A percentile compares a stretch with the other conserved stretches of the same genome.
phyloP scores from a whole-genome alignment of 352 stramenopile genomes.

The Phytopythium sindhum region DNA sequence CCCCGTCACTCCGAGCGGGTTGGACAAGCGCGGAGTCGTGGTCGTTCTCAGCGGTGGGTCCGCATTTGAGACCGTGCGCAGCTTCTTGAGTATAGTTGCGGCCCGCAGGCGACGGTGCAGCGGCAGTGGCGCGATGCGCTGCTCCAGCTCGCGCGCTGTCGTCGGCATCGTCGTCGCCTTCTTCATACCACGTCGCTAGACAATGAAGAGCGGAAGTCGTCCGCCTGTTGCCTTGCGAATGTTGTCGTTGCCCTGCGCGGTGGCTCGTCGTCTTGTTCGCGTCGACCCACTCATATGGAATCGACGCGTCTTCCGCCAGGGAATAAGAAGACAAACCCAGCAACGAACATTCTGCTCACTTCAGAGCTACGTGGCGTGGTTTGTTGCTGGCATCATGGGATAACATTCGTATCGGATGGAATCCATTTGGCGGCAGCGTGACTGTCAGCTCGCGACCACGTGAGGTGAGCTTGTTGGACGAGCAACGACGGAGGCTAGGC shows the following conservation, averaged over 20 bases:
- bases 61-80: slow-evolving; percentile 8
- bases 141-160: slow-evolving; percentile 12
- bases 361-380: no score
- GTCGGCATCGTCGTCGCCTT: slow-evolving; percentile 20
- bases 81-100: not conserved
- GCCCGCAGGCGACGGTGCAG: not conserved
- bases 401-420: no score
- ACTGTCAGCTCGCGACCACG: no score
- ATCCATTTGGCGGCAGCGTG: no score
- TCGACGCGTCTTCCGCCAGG: not conserved
- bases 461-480: no score
- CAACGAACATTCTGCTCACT: no score
- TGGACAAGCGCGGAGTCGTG: not conserved
- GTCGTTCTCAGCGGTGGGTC: not conserved
- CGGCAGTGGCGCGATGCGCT: not conserved
- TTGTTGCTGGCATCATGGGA: no score
- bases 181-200: slow-evolving; percentile 3
- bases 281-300: not conserved
- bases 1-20: not conserved
- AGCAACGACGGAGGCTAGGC: no score
- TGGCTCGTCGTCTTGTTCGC: slow-evolving; percentile 1
- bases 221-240: no score
- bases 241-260: not conserved
- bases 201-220: no score
- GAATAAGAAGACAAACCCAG: not conserved